These are phyloP conservation scores for Periconia sp. DNA, from an alignment of 2,329 filamentous ascomycete species.

Conservation along the genomic window DNA sequence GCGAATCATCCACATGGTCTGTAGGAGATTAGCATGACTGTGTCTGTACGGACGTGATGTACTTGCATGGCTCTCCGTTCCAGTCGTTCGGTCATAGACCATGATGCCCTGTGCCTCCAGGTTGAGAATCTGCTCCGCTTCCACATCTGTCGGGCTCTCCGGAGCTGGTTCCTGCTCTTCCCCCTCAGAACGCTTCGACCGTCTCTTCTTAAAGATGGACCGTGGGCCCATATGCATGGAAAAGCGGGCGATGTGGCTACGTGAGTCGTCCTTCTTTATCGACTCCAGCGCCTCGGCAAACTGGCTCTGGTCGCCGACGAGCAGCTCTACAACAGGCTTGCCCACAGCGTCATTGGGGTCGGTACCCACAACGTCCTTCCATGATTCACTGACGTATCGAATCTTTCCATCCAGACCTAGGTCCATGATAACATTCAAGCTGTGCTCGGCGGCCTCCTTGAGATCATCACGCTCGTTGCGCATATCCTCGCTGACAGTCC, in stretches of 20 bases:
- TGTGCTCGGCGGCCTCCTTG: conserved; percentile 94
- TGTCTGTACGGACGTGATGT: not conserved
- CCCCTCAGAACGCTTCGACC: conserved; percentile 26
- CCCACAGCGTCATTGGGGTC: conserved; percentile 74
- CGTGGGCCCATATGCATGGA: conserved; percentile 43
- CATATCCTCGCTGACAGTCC: conserved; percentile 84
- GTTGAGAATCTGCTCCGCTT: conserved; percentile 67
- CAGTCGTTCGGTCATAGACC: conserved; percentile 89
- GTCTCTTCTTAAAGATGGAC: conserved; percentile 41
- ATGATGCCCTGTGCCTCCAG: conserved; percentile 98
- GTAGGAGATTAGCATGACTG: conserved; percentile 29
- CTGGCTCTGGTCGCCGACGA: conserved; percentile 78
- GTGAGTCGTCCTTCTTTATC: conserved; percentile 86
- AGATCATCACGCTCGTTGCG: conserved; percentile 92
- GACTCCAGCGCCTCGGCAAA: conserved; percentile 85
- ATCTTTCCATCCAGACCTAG: conserved; percentile 88
- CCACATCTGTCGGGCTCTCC: conserved; percentile 38
- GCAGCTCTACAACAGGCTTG: conserved; percentile 77
- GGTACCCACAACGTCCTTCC: conserved; percentile 90
- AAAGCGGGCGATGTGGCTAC: conserved; percentile 74
- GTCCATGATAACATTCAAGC: conserved; percentile 94
- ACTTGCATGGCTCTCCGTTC: conserved; percentile 88
- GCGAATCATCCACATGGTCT: conserved; percentile 99
- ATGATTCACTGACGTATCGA: conserved; percentile 96
- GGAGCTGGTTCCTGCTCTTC: conserved; percentile 36